A percentile compares a stretch with the other conserved stretches of the same genome.
Conservation (phyloP, 2,329 filamentous ascomycete genomes). For the Cladosporium sp. region DNA sequence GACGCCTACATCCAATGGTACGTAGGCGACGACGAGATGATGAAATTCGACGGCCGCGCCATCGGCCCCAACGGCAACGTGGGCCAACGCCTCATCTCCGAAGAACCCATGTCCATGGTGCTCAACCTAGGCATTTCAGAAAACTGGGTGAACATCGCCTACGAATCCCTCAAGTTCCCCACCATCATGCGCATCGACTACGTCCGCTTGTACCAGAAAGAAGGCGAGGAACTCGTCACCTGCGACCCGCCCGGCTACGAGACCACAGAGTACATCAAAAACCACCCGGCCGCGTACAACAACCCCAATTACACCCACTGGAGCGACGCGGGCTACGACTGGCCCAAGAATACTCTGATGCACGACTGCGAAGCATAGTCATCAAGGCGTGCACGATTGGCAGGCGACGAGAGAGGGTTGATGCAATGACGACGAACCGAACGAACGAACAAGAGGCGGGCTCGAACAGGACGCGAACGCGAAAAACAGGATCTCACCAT, state of each 20-base stretch:
- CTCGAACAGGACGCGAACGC: too few relatives aligned
- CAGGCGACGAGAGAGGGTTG: too few relatives aligned
- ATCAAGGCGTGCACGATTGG: too few relatives aligned
- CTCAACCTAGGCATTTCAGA: constrained; percentile 64
- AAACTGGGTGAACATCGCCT: constrained; percentile 47
- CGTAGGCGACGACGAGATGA: constrained; percentile 60
- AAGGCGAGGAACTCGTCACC: constrained; percentile 51
- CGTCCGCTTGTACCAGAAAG: constrained; percentile 65
- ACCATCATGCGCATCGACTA: constrained; percentile 62
- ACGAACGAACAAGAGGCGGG: too few relatives aligned
- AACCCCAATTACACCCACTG: constrained; percentile 62
- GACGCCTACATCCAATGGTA: constrained; percentile 63
- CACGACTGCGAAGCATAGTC: constrained; percentile 44
- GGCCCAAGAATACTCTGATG: constrained; percentile 60
- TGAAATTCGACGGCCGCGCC: constrained; percentile 56
- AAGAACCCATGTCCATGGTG: constrained; percentile 63
- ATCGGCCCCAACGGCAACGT: constrained; percentile 66
- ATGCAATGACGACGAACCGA: too few relatives aligned
- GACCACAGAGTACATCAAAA: constrained; percentile 62
- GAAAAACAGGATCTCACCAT: too few relatives aligned
- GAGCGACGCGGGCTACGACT: constrained; percentile 50
- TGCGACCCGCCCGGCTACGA: constrained; percentile 64
- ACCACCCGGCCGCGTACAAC: constrained; percentile 56
- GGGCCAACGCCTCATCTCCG: constrained; percentile 58
- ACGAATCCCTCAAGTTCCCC: constrained; percentile 43